Evolutionary conservation across 169 alveolate species (phyloP).

Genomic region (Ichthyophthirius multifiliis): DNA sequence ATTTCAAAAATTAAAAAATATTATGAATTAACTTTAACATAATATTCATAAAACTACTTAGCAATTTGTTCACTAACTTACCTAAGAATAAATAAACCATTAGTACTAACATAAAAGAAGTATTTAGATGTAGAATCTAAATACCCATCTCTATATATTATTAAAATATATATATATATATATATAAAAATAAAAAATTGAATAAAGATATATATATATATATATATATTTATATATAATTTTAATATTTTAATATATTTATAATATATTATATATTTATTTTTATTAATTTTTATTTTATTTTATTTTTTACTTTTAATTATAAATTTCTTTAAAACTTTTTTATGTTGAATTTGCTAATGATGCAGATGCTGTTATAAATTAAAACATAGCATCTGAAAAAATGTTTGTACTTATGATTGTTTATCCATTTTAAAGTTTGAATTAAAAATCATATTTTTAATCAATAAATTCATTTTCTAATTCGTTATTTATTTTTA

Average conservation of each 20-base stretch:
- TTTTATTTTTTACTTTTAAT: too few species aligned
- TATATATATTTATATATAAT: too few species aligned
- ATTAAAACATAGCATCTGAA: constrained; percentile 33
- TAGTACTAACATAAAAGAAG: constrained; percentile 14
- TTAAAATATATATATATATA: too few species aligned
- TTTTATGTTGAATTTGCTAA: constrained; percentile 18
- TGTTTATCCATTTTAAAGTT: constrained; percentile 16
- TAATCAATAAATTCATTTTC: background rate
- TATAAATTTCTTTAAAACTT: too few species aligned
- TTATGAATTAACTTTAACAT: background rate
- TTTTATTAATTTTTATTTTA: too few species aligned
- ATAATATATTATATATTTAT: background rate
- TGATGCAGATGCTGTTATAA: constrained; percentile 32
- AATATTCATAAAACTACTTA: background rate
- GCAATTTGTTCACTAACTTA: background rate
- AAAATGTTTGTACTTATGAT: background rate
- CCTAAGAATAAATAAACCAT: constrained; percentile 37
- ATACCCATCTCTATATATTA: too few species aligned
- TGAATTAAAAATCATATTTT: background rate
- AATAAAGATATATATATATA: too few species aligned
- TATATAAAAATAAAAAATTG: too few species aligned
- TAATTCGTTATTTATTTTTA: constrained; percentile 5
- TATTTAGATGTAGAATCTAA: background rate
- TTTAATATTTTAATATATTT: background rate
- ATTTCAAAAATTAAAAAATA: background rate